These are phyloP conservation scores for Monosporascus ibericus DNA, from an alignment of 2,329 filamentous ascomycete genomes.

Conservation along the genomic window DNA sequence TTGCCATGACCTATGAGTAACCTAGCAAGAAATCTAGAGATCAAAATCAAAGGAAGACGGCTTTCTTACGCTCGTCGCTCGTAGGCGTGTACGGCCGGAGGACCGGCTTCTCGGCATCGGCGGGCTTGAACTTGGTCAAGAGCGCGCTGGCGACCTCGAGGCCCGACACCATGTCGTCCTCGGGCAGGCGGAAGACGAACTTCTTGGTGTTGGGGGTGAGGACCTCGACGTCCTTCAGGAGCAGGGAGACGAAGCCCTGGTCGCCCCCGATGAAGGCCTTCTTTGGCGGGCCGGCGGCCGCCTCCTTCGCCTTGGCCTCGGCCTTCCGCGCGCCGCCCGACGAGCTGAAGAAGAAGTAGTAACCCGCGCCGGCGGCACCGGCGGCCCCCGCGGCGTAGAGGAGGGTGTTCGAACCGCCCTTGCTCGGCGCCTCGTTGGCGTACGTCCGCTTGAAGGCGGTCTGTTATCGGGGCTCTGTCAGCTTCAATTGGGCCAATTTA, in stretches of 20 bases:
- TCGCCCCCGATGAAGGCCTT: slow-evolving; percentile 72
- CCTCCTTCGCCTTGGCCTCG: slow-evolving; percentile 47
- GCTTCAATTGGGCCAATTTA: slow-evolving; percentile 9
- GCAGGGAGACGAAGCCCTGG: slow-evolving; percentile 80
- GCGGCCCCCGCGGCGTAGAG: slow-evolving; percentile 57
- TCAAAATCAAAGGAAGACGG: not conserved
- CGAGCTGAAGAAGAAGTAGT: slow-evolving; percentile 50
- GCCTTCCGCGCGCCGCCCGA: slow-evolving; percentile 48
- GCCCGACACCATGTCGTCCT: slow-evolving; percentile 78
- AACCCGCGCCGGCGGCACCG: slow-evolving; percentile 50
- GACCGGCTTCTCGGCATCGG: slow-evolving; percentile 76
- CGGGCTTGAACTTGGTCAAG: slow-evolving; percentile 84
- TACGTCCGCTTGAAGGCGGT: slow-evolving; percentile 42
- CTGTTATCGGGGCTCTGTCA: slow-evolving; percentile 5
- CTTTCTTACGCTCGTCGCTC: slow-evolving; percentile 67
- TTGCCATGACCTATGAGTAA: too few species aligned
- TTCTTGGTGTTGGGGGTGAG: slow-evolving; percentile 95
- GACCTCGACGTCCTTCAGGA: slow-evolving; percentile 69
- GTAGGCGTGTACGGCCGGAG: slow-evolving; percentile 90
- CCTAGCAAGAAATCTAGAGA: not conserved
- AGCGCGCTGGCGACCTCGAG: slow-evolving; percentile 78
- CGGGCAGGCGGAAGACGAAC: slow-evolving; percentile 80
- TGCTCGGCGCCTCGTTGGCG: slow-evolving; percentile 53
- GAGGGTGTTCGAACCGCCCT: slow-evolving; percentile 51
- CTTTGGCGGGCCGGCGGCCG: slow-evolving; percentile 34